Evolutionary conservation across 306 rosid genomes (phyloP).

Genomic region (Begonia peltatifolia): DNA sequence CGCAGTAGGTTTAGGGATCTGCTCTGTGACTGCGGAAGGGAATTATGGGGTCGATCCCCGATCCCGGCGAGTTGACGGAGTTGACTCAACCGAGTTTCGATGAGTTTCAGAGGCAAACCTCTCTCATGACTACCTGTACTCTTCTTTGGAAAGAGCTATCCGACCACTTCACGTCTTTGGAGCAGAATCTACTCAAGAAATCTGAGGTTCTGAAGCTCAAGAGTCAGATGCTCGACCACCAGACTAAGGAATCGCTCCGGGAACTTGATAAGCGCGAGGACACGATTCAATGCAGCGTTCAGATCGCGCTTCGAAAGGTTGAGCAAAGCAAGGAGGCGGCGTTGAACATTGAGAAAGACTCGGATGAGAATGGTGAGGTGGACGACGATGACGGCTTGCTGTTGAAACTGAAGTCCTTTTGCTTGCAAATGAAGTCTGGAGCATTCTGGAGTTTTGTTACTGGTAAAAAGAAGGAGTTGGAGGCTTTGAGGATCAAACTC

Average conservation of each 20-base stretch:
- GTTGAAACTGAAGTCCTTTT: constrained; percentile 43
- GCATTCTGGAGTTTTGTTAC: constrained; percentile 70
- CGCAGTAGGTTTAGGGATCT: background rate
- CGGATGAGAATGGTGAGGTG: constrained; percentile 60
- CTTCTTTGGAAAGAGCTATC: constrained; percentile 96
- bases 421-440: constrained; percentile 56
- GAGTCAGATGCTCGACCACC: constrained; percentile 40
- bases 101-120: constrained; percentile 87
- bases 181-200: constrained; percentile 53
- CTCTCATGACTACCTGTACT: constrained; percentile 93
- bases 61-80: constrained; percentile 94
- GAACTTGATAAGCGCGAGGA: constrained; percentile 74
- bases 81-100: constrained; percentile 66
- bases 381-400: constrained; percentile 61
- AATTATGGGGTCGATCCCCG: constrained; percentile 91
- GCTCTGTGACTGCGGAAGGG: background rate
- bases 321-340: constrained; percentile 50
- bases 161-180: constrained; percentile 74
- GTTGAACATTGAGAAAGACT: constrained; percentile 15
- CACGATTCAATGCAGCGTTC: constrained; percentile 44
- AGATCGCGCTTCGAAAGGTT: constrained; percentile 60
- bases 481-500: constrained; percentile 52
- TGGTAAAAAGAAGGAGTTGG: constrained; percentile 73
- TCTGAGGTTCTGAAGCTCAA: constrained; percentile 58
- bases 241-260: constrained; percentile 47